phyloP scores from a whole-genome alignment of 75 land plant genomes.

The Cupressus sempervirens region DNA sequence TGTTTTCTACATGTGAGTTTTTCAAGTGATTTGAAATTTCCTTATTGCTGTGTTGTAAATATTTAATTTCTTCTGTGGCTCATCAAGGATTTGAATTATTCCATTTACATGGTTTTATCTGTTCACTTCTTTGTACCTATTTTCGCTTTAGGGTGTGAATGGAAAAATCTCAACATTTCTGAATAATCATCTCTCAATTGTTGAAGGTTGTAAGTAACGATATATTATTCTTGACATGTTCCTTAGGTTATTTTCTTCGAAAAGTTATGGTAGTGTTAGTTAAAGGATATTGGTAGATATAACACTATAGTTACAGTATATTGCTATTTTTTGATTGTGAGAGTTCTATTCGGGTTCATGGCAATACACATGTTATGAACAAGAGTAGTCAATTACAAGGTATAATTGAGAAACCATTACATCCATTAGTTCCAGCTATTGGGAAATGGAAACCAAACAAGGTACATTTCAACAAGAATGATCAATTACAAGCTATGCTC shows the following conservation, averaged over 20 bases:
- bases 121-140: neutral
- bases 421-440: no score
- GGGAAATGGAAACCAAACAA: no score
- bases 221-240: neutral
- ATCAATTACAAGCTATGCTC: no score
- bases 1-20: neutral
- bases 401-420: no score
- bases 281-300: no score
- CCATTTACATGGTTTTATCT: neutral
- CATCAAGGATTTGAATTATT: neutral
- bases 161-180: neutral
- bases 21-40: neutral
- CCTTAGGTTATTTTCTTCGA: neutral
- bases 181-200: neutral
- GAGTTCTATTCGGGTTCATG: no score
- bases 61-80: neutral
- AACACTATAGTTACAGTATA: no score
- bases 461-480: no score
- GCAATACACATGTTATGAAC: no score
- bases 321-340: no score
- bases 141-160: neutral
- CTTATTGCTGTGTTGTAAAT: neutral
- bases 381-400: no score
- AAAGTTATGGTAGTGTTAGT: no score
- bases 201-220: neutral